Evolutionary conservation across 106 monocot genomes (phyloP).

Genomic region (Acorus gramineus): DNA sequence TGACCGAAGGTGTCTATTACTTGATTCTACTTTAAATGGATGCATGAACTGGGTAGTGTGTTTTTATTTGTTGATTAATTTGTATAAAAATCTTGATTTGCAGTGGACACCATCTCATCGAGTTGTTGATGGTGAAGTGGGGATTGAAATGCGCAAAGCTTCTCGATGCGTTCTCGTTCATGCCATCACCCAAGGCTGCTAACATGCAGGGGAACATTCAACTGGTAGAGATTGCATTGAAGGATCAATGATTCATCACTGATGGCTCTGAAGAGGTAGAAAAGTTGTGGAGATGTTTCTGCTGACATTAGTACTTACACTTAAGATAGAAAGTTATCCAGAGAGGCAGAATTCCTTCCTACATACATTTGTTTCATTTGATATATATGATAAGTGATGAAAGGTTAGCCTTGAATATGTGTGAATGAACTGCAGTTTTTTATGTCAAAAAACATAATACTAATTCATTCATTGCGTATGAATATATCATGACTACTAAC

Average conservation of each 20-base stretch:
- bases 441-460: too few species aligned
- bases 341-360: too few species aligned
- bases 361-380: too few species aligned
- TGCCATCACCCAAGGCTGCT: constrained; percentile 66
- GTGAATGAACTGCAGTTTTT: too few species aligned
- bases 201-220: constrained; percentile 84
- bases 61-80: background rate
- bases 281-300: too few species aligned
- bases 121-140: constrained; percentile 97
- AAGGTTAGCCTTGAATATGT: too few species aligned
- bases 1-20: constrained; percentile 50
- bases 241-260: constrained; percentile 4
- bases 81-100: constrained; percentile 6
- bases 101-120: constrained; percentile 95
- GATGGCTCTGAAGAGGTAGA: too few species aligned
- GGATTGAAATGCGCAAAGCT: constrained; percentile 73
- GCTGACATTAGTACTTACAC: too few species aligned
- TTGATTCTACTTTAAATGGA: background rate
- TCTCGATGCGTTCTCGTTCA: constrained; percentile 77
- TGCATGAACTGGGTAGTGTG: background rate
- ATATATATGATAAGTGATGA: too few species aligned
- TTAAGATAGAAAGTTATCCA: too few species aligned
- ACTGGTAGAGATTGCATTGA: constrained; percentile 60
- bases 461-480: too few species aligned
- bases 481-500: too few species aligned